A percentile compares a stretch with the other conserved stretches of the same genome.
These are phyloP conservation scores for Colletotrichum sp. DNA, from an alignment of 2,329 filamentous ascomycete genomes.

Conservation along the genomic window DNA sequence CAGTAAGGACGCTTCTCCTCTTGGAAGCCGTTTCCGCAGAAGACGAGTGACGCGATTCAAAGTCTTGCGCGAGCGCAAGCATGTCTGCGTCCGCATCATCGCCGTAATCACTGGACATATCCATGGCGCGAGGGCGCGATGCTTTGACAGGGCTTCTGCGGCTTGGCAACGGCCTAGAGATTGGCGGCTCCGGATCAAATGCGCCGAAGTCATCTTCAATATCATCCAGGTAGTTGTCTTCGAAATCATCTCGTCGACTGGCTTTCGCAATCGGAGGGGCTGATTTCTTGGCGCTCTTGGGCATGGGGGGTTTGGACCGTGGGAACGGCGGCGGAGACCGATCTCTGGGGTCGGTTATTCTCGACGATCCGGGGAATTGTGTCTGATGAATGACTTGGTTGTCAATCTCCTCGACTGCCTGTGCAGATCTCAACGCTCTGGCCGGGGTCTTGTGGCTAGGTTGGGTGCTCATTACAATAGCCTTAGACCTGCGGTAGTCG, in stretches of 20 bases:
- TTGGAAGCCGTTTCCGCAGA: conserved; percentile 24
- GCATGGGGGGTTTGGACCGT: conserved; percentile 7
- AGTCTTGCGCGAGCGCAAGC: conserved; percentile 56
- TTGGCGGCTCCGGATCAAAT: background rate
- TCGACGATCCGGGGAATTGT: conserved; percentile 39
- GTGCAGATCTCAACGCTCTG: background rate
- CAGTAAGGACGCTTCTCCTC: conserved; percentile 45
- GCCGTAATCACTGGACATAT: conserved; percentile 50
- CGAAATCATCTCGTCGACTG: conserved; percentile 33
- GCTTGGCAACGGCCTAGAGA: background rate
- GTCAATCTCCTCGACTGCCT: conserved; percentile 31
- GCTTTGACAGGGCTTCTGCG: conserved; percentile 5
- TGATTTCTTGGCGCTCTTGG: background rate
- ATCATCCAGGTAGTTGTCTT: conserved; percentile 31
- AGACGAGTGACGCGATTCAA: conserved; percentile 48
- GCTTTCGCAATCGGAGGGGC: background rate
- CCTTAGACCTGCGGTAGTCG: conserved; percentile 26
- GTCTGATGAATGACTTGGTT: conserved; percentile 60
- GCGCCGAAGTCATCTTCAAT: conserved; percentile 21
- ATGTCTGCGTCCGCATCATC: conserved; percentile 57
- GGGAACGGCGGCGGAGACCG: conserved; percentile 24
- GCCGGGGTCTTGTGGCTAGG: conserved; percentile 26
- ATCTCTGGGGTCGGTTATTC: conserved; percentile 12
- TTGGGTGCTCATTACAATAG: conserved; percentile 28
- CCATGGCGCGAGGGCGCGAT: conserved; percentile 25